A percentile compares a stretch with the other conserved stretches of the same genome.
Conservation (phyloP, 768 basidiomycete species). For the Macrolepiota fuliginosa region DNA sequence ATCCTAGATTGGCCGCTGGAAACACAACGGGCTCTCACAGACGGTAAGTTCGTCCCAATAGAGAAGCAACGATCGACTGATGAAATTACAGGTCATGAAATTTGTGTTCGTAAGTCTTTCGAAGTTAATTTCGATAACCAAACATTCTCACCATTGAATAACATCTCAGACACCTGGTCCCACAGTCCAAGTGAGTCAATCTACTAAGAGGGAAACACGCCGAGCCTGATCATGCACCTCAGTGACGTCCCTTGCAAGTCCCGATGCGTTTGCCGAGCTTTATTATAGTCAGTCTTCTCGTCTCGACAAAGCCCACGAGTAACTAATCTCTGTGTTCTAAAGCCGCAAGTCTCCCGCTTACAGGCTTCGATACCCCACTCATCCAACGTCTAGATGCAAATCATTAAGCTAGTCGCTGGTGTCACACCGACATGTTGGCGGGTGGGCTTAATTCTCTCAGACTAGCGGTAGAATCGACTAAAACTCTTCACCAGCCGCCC, state of each 20-base stretch:
- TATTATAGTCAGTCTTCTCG: conserved; percentile 56
- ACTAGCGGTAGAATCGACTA: neutral
- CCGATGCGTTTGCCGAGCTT: conserved; percentile 73
- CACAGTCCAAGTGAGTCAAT: conserved; percentile 47
- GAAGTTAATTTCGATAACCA: neutral
- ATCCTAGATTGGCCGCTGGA: conserved; percentile 55
- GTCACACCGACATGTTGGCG: conserved; percentile 63
- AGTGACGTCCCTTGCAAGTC: conserved; percentile 62
- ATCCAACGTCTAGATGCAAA: conserved; percentile 36
- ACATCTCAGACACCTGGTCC: conserved; percentile 47
- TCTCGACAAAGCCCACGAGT: neutral
- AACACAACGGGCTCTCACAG: conserved; percentile 48
- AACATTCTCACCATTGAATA: neutral
- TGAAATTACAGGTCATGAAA: conserved; percentile 43
- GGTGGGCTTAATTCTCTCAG: conserved; percentile 28
- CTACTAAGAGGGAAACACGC: neutral
- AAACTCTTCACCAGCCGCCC: conserved; percentile 42
- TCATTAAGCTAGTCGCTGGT: conserved; percentile 52
- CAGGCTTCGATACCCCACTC: neutral
- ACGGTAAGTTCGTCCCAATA: conserved; percentile 34
- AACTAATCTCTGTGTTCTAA: neutral
- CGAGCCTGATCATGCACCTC: neutral
- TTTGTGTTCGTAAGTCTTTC: conserved; percentile 52
- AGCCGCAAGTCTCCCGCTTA: conserved; percentile 18
- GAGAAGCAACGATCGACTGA: neutral